Evolutionary conservation across 352 stramenopile species (phyloP), one percentile per base, ranked within the genome.

Genomic region (Pythium scleroteichum): DNA sequence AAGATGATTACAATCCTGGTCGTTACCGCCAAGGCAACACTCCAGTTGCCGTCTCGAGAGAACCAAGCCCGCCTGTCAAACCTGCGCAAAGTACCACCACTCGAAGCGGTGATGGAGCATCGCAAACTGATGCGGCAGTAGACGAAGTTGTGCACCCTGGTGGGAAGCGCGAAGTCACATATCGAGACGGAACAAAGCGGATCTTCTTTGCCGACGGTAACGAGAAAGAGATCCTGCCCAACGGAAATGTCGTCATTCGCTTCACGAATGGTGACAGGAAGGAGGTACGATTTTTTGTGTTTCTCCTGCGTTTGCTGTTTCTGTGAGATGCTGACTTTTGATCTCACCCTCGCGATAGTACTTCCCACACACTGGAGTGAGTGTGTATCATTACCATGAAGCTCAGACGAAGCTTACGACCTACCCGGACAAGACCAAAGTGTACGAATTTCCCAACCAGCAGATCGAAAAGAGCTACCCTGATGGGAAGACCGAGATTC

Each of bases 191-290:
- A 17, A 92, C 80, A 45, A 89, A 75, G 46, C 77, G 75, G 29
- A 90, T 94, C 48, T 62, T 84, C 41, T 98, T 97, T 68, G 64
- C 85, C 1, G 97, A 98, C 74, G 96, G 96, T 24, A 98, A 96
- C 23, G 72, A 89, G 45, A 99, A 98, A 66, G 88, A 98, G 53
- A 85, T 97, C 29, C 71, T 87, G n/a, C 64, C 79, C 7, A 80
- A 97, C 64, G 96, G 96, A 5, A 88, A 90, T 20, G 82, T 80
- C 7, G 70, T 96, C 22, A 95, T 98, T 44, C 81, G 79, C 9
- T 99, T 98, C 67, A 84, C 76, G 4, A 99, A 99, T 64, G 97
- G 97, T 23, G 97, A 99, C 72, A 76, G 97, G 35, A 98, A 99
- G 79, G 89, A 97, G 81, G 77, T 53, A 44, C 24, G 32, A 10